A percentile compares a stretch with the other conserved stretches of the same genome.
Conservation (phyloP, 2,329 filamentous ascomycete species). For the Claviceps pazoutovae region DNA sequence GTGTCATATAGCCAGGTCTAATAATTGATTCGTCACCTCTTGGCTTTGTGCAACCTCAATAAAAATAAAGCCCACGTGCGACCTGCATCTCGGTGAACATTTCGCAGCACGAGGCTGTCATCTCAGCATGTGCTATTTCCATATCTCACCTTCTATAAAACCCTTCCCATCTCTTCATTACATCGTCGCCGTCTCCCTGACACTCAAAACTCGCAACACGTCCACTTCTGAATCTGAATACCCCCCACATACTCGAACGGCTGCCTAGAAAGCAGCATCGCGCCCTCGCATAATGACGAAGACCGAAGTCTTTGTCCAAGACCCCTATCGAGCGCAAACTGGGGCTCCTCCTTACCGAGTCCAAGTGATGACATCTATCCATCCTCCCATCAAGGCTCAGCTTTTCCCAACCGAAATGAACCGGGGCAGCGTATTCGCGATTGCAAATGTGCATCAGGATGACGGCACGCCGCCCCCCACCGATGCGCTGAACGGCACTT, state of each 20-base stretch:
- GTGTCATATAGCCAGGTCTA: background rate
- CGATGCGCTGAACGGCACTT: background rate
- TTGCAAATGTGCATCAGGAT: background rate
- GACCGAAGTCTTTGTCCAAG: constrained; percentile 12
- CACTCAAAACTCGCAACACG: background rate
- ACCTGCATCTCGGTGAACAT: background rate
- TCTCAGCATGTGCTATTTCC: background rate
- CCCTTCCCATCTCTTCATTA: background rate
- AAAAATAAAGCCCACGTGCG: background rate
- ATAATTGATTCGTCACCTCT: background rate
- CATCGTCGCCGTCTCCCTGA: background rate
- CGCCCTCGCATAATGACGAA: constrained; percentile 5
- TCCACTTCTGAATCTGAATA: background rate
- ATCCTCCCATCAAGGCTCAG: constrained; percentile 11
- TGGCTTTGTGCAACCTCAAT: background rate
- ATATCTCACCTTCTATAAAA: background rate
- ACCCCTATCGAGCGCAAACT: constrained; percentile 9
- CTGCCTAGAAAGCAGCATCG: background rate
- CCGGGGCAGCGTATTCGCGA: background rate
- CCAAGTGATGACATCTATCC: constrained; percentile 8
- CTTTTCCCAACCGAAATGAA: background rate
- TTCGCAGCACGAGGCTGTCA: background rate
- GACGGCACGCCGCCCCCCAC: background rate
- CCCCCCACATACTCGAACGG: background rate
- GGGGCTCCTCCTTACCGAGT: constrained; percentile 10